These are phyloP conservation scores for Neurospora intermedia DNA, from an alignment of 495 filamentous ascomycete genomes.

Conservation along the genomic window DNA sequence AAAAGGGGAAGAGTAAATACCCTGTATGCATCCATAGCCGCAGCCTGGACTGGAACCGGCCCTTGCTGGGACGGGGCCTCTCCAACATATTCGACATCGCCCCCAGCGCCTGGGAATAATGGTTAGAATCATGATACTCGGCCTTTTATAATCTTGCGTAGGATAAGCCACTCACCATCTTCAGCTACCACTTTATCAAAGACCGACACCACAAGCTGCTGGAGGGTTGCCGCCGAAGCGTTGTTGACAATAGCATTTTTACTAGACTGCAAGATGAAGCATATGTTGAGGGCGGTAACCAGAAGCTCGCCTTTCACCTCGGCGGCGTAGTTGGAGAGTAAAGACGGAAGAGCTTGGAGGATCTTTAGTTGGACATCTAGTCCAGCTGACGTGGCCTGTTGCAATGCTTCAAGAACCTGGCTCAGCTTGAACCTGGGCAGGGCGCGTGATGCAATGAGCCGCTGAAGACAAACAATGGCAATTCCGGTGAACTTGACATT, in stretches of 20 bases:
- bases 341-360: conserved; percentile 79
- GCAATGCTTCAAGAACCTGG: conserved; percentile 77
- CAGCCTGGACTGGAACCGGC: conserved; percentile 52
- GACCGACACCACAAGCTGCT: conserved; percentile 82
- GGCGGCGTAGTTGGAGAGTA: conserved; percentile 82
- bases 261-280: conserved; percentile 76
- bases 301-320: conserved; percentile 74
- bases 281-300: conserved; percentile 74
- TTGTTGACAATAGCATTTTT: conserved; percentile 89
- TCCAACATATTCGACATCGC: conserved; percentile 41
- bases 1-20: conserved; percentile 23
- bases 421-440: conserved; percentile 62
- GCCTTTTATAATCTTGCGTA: neutral
- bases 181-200: conserved; percentile 84
- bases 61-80: conserved; percentile 56
- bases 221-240: conserved; percentile 86
- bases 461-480: conserved; percentile 76
- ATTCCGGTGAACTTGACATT: conserved; percentile 84
- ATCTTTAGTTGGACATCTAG: conserved; percentile 95
- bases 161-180: conserved; percentile 46
- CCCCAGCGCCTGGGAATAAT: conserved; percentile 24
- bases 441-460: conserved; percentile 69
- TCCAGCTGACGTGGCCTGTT: conserved; percentile 62
- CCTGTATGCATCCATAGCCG: conserved; percentile 77
- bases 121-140: conserved; percentile 2